Conservation (phyloP, 192 early-diverging fungal genomes). For the Dissophora ornata region DNA sequence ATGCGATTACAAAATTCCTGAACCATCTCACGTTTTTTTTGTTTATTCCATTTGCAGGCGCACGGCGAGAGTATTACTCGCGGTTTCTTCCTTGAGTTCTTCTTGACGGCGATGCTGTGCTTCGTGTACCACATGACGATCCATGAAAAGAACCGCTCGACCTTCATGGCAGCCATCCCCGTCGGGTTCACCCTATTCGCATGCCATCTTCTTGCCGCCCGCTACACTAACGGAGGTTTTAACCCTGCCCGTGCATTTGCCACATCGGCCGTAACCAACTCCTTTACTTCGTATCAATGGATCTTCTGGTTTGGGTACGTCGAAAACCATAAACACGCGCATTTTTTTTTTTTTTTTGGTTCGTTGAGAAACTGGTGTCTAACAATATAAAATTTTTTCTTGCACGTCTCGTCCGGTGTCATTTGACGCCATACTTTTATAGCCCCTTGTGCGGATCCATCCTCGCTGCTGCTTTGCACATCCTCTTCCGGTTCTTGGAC, state of each 20-base stretch:
- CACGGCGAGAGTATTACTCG: conserved; percentile 32
- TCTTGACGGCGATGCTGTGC: conserved; percentile 35
- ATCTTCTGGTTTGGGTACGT: conserved; percentile 71
- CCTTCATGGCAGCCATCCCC: conserved; percentile 42
- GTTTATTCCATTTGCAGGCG: not conserved
- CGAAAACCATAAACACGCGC: no score
- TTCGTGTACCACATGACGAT: conserved; percentile 47
- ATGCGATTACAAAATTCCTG: no score
- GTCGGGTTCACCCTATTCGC: conserved; percentile 32
- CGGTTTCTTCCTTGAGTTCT: conserved; percentile 54
- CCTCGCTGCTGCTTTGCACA: conserved; percentile 26
- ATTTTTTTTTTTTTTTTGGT: no score
- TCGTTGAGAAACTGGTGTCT: not conserved
- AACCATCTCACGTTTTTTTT: not conserved
- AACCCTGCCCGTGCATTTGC: conserved; percentile 80
- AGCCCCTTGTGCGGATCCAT: conserved; percentile 39
- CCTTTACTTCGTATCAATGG: conserved; percentile 64
- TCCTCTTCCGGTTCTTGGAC: conserved; percentile 48
- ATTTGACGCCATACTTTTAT: not conserved
- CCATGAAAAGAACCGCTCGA: conserved; percentile 49
- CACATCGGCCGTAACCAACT: conserved; percentile 63
- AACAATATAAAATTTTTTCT: not conserved
- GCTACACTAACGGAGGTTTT: conserved; percentile 63
- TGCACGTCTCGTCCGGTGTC: not conserved
- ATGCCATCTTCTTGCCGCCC: conserved; percentile 36